A percentile compares a stretch with the other conserved stretches of the same genome.
Conservation (phyloP, 768 basidiomycete species). For the Cantharellus anzutake region DNA sequence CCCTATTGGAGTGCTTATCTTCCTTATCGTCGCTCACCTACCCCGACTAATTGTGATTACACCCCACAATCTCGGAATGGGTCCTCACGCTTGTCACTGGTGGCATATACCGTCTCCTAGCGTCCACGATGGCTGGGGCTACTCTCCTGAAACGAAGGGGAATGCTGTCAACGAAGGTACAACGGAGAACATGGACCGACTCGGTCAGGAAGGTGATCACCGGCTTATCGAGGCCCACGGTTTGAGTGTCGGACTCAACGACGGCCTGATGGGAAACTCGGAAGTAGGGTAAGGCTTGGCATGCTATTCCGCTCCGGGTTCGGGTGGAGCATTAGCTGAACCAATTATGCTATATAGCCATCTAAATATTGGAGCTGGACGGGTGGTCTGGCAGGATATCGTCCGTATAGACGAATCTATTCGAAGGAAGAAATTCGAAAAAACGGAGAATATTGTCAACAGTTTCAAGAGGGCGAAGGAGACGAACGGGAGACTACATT, state of each 20-base stretch:
- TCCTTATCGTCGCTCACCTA: neutral
- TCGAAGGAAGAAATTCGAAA: constrained; percentile 73
- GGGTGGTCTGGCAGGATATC: constrained; percentile 95
- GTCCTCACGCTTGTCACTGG: neutral
- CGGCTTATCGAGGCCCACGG: constrained; percentile 69
- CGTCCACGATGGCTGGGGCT: constrained; percentile 95
- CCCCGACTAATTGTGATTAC: neutral
- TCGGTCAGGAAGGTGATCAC: constrained; percentile 56
- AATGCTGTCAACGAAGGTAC: constrained; percentile 74
- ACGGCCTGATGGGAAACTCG: constrained; percentile 95
- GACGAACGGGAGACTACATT: constrained; percentile 65
- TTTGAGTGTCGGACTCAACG: constrained; percentile 77
- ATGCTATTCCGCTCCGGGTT: neutral
- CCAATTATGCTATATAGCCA: constrained; percentile 31
- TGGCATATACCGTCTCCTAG: constrained; percentile 18
- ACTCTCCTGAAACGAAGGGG: constrained; percentile 42
- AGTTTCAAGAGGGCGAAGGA: constrained; percentile 63
- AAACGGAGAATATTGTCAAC: constrained; percentile 50
- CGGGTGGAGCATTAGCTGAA: neutral
- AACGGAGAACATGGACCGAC: constrained; percentile 78
- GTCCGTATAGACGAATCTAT: constrained; percentile 87
- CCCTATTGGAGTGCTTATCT: neutral
- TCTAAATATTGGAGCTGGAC: constrained; percentile 86
- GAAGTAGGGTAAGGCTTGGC: constrained; percentile 65
- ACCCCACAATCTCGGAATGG: neutral